Conservation (phyloP, 2,329 filamentous ascomycete genomes). For the Monilinia laxa region DNA sequence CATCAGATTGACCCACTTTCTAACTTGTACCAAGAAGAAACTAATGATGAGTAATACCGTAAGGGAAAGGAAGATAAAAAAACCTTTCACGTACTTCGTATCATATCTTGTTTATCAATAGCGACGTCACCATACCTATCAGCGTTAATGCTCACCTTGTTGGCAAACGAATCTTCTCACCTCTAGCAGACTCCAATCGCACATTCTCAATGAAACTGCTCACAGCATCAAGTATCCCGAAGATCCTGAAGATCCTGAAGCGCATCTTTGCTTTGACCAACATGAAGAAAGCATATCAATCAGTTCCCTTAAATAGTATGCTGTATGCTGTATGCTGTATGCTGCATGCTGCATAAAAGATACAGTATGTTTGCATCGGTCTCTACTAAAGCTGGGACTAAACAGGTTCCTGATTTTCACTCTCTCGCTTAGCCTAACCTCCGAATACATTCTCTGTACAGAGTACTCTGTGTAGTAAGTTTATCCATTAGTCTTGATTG, state of each 20-base stretch:
- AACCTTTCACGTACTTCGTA: background rate
- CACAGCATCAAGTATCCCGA: background rate
- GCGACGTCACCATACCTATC: background rate
- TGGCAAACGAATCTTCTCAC: background rate
- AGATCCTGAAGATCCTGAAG: background rate
- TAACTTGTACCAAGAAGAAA: background rate
- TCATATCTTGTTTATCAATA: background rate
- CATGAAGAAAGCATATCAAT: background rate
- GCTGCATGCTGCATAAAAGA: constrained; percentile 1
- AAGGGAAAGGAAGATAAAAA: background rate
- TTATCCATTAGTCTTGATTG: background rate
- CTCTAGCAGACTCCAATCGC: background rate
- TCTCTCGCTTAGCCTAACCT: background rate
- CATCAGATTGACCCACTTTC: constrained; percentile 5
- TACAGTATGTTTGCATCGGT: background rate
- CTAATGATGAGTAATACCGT: background rate
- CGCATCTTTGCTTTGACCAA: background rate
- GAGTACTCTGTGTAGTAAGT: background rate
- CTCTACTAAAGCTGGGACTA: background rate
- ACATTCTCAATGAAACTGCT: no score
- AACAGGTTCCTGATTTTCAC: background rate
- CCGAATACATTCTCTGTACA: background rate
- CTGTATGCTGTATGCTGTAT: no score
- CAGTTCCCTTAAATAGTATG: constrained; percentile 1
- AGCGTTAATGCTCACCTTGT: no score